A percentile compares a stretch with the other conserved stretches of the same genome.
phyloP scores from a whole-genome alignment of 106 monocot genomes.

The Dendrobium chrysotoxum region DNA sequence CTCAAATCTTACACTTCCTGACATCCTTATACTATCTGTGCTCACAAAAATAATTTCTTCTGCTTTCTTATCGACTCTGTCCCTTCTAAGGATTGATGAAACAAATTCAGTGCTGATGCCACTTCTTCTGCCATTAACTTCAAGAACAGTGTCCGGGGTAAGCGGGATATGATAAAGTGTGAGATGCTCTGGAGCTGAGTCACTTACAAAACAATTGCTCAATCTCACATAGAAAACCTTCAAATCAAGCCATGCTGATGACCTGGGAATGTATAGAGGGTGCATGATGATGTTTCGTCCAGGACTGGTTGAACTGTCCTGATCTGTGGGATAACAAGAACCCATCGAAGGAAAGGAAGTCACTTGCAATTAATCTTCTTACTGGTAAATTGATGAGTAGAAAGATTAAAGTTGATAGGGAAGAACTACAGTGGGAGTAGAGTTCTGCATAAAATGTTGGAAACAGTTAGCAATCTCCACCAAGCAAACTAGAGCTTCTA shows the following conservation, averaged over 20 bases:
- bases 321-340: not conserved
- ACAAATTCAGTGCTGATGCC: slow-evolving; percentile 27
- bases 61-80: slow-evolving; percentile 51
- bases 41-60: slow-evolving; percentile 66
- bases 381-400: not conserved
- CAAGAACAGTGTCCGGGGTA: slow-evolving; percentile 20
- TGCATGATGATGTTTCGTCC: slow-evolving; percentile 22
- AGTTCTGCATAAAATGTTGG: not conserved
- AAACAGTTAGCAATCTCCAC: not conserved
- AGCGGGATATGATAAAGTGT: slow-evolving; percentile 55
- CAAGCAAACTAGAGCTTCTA: not conserved
- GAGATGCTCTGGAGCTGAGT: slow-evolving; percentile 36
- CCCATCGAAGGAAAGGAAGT: not conserved
- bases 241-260: slow-evolving; percentile 40
- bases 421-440: not conserved
- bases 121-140: slow-evolving; percentile 49
- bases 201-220: slow-evolving; percentile 40
- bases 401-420: not conserved
- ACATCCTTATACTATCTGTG: slow-evolving; percentile 60
- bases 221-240: slow-evolving; percentile 78
- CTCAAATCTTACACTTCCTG: slow-evolving; percentile 69
- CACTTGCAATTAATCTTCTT: not conserved
- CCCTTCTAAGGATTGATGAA: slow-evolving; percentile 50
- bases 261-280: slow-evolving; percentile 23
- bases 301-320: not conserved